Evolutionary conservation across 2,329 filamentous ascomycete genomes (phyloP).

Genomic region (Fusarium verrucosum): DNA sequence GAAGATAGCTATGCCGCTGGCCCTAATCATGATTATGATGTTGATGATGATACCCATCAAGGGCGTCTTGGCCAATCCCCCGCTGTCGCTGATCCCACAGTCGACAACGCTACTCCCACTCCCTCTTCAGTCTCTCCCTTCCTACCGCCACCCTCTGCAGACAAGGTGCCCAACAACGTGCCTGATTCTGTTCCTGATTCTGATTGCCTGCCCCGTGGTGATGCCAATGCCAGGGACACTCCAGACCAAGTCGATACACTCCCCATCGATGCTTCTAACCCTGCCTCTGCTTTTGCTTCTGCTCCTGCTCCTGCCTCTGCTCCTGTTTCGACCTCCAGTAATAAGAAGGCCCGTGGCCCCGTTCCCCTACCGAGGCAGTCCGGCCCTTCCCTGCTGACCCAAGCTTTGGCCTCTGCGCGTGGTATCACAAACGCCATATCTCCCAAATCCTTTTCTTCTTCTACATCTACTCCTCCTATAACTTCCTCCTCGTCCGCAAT

Average conservation of each 20-base stretch:
- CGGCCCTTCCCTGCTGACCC: conserved; percentile 65
- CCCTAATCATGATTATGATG: conserved; percentile 40
- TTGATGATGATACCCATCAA: conserved; percentile 37
- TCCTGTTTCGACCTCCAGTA: conserved; percentile 27
- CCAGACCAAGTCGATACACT: conserved; percentile 19
- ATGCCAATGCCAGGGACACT: conserved; percentile 39
- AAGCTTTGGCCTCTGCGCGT: conserved; percentile 67
- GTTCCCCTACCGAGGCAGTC: conserved; percentile 54
- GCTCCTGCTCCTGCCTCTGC: conserved; percentile 26
- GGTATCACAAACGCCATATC: conserved; percentile 53
- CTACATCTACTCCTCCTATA: conserved; percentile 21
- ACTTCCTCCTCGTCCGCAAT: conserved; percentile 21
- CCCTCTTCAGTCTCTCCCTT: conserved; percentile 33
- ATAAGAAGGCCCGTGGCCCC: conserved; percentile 59
- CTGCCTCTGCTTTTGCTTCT: conserved; percentile 27
- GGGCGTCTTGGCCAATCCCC: conserved; percentile 22
- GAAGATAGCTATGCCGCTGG: conserved; percentile 26
- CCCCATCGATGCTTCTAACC: conserved; percentile 17
- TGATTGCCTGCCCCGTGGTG: conserved; percentile 37
- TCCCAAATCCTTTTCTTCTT: conserved; percentile 23
- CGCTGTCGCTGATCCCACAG: conserved; percentile 32
- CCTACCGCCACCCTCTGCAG: conserved; percentile 37
- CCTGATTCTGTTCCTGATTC: conserved; percentile 42
- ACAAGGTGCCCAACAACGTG: conserved; percentile 40
- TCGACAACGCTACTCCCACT: conserved; percentile 38